Evolutionary conservation across 371 early-diverging fungal genomes (phyloP).

Genomic region (Mortierella sp.): DNA sequence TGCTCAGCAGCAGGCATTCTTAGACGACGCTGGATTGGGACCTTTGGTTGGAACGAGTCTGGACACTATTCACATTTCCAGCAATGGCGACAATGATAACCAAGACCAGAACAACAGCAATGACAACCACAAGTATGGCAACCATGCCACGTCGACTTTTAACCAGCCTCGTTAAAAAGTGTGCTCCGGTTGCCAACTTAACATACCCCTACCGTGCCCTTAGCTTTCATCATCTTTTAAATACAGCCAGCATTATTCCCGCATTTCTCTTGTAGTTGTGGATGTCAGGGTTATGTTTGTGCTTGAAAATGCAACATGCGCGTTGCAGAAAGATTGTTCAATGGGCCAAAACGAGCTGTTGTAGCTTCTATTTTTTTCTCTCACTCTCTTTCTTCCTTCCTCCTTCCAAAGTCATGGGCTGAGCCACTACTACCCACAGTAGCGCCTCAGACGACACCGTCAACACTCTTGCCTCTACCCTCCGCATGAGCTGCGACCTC

Average conservation of each 20-base stretch:
- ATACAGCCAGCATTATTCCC: background rate
- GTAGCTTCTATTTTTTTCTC: too few relatives aligned
- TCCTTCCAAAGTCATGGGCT: too few relatives aligned
- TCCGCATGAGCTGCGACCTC: too few relatives aligned
- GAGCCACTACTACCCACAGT: too few relatives aligned
- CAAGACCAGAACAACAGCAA: background rate
- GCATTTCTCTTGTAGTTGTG: background rate
- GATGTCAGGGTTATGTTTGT: too few relatives aligned
- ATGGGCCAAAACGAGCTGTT: too few relatives aligned
- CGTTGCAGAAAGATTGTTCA: too few relatives aligned
- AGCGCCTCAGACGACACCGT: too few relatives aligned
- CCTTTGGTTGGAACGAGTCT: constrained; percentile 10
- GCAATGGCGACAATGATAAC: background rate
- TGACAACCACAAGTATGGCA: background rate
- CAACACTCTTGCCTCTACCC: too few relatives aligned
- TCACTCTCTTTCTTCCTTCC: too few relatives aligned
- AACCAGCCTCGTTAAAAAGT: background rate
- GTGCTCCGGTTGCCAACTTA: background rate
- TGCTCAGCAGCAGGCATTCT: constrained; percentile 1
- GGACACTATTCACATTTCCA: background rate
- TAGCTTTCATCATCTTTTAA: background rate
- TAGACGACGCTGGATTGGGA: background rate
- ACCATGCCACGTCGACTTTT: background rate
- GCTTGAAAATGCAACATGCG: too few relatives aligned
- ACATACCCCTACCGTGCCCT: background rate